Base-by-base conservation (phyloP, 441 rosid genomes). In the Macaranga tanarius region DNA sequence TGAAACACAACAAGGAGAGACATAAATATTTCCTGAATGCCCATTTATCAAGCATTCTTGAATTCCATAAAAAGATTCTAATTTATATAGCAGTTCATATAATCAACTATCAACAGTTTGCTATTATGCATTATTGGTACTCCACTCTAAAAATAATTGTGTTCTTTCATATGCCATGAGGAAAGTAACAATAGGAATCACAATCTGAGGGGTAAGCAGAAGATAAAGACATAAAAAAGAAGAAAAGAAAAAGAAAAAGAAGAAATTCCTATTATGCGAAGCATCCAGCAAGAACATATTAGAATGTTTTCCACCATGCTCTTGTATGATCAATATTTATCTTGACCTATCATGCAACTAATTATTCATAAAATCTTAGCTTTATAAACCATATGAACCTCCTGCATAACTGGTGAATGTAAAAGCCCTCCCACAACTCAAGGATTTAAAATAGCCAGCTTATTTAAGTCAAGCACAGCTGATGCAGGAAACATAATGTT, bases 31-130 rank as follows among this genome's bases (percentile, higher is more conserved):
- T 20, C 19, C 44, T 47, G 38, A 51, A 16, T 67, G 71, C 52
- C 51, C 64, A 25, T 52, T 67, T 31, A 69, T 44, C 17, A 45
- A 50, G 55, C 34, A 47, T 47, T 58, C 45, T 70, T 42, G 47
- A 42, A 42, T 42, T 42, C 47, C 12, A 10, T 7, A 7, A 10
- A 11, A 19, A 58, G 11, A 50, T 47, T 58, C 26, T 42, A 42
- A 9, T 42, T 42, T 10, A 42, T 42, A 42, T 42, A 42, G 57
- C 60, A 52, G 15, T 52, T 28, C 8, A 60, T 26, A 59, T 47
- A 19, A 17, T 16, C 65, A 26, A 26, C 26, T 65, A 44, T 45
- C 15, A 22, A 12, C 12, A 22, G 52, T 63, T 50, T 15, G 51
- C n/a, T 45, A 45, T 16, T 48, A 4, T 40, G n/a, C 42, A 48